Percentiles rank a stretch among this genome's conserved stretches.
These are phyloP conservation scores for Saccharomycodes ludwigii DNA, from an alignment of 805 yeast species.

Conservation along the genomic window DNA sequence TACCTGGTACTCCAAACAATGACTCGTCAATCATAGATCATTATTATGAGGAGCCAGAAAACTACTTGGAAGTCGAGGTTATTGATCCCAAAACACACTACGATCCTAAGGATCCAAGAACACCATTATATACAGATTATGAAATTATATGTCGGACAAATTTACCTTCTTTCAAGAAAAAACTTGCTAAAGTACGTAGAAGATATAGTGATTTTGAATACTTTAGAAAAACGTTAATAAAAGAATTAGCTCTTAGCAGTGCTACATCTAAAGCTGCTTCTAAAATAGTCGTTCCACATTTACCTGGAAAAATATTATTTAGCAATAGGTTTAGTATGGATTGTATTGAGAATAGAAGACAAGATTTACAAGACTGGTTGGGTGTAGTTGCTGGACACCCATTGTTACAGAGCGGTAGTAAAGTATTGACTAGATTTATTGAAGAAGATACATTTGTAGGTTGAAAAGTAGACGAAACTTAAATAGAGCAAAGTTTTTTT, in stretches of 20 bases:
- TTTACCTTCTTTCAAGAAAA: slow-evolving; percentile 70
- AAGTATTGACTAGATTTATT: slow-evolving; percentile 66
- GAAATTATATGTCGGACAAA: slow-evolving; percentile 85
- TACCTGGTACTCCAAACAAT: no score
- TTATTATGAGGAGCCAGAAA: slow-evolving; percentile 89
- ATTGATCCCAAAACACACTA: slow-evolving; percentile 21
- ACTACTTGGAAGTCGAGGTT: slow-evolving; percentile 85
- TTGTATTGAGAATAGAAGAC: slow-evolving; percentile 70
- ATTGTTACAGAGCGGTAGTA: slow-evolving; percentile 74
- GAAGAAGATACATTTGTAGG: slow-evolving; percentile 53
- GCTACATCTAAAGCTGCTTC: slow-evolving; percentile 10
- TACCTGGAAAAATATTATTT: slow-evolving; percentile 79
- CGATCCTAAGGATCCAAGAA: slow-evolving; percentile 6
- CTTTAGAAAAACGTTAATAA: slow-evolving; percentile 59
- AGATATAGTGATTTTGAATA: slow-evolving; percentile 84
- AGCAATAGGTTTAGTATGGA: slow-evolving; percentile 68
- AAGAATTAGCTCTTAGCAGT: slow-evolving; percentile 42
- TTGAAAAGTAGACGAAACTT: slow-evolving; percentile 4
- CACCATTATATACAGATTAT: slow-evolving; percentile 72
- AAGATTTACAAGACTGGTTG: slow-evolving; percentile 73
- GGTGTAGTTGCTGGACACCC: slow-evolving; percentile 86
- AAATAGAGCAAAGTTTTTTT: background rate
- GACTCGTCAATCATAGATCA: no score
- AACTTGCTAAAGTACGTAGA: slow-evolving; percentile 60
- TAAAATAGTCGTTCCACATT: slow-evolving; percentile 69